Evolutionary conservation across 257 asterid genomes (phyloP).

Genomic region (Nicotiana otophora): DNA sequence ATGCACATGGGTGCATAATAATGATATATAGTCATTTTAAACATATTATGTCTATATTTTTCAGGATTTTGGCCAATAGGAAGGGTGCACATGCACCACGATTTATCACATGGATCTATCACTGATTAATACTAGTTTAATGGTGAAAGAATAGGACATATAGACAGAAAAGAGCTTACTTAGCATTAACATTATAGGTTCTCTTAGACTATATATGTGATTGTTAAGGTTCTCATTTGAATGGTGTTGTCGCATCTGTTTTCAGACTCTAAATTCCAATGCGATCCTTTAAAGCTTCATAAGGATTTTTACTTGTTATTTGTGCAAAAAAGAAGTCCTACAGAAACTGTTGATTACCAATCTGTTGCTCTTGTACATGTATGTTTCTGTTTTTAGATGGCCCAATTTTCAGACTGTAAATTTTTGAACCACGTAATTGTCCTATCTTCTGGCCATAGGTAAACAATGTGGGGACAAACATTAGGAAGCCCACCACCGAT

Average conservation of each 20-base stretch:
- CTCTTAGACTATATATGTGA: background rate
- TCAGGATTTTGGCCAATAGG: too few species aligned
- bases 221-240: background rate
- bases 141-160: background rate
- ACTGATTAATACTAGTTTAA: too few species aligned
- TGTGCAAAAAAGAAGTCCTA: background rate
- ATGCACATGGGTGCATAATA: too few species aligned
- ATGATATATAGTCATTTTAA: too few species aligned
- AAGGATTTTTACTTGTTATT: background rate
- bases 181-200: background rate
- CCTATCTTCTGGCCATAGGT: conserved; percentile 32
- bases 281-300: background rate
- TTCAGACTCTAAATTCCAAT: background rate
- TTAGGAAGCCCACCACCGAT: conserved; percentile 76
- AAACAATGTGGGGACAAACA: conserved; percentile 89
- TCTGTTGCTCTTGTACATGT: background rate
- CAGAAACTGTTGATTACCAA: background rate
- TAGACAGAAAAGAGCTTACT: background rate
- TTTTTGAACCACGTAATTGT: background rate
- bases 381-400: background rate
- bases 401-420: background rate
- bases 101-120: too few species aligned
- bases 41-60: too few species aligned
- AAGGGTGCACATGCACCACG: too few species aligned
- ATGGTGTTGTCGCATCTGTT: background rate